Evolutionary conservation across 495 filamentous ascomycete species (phyloP).

Genomic region (Podospora pseudocomata): DNA sequence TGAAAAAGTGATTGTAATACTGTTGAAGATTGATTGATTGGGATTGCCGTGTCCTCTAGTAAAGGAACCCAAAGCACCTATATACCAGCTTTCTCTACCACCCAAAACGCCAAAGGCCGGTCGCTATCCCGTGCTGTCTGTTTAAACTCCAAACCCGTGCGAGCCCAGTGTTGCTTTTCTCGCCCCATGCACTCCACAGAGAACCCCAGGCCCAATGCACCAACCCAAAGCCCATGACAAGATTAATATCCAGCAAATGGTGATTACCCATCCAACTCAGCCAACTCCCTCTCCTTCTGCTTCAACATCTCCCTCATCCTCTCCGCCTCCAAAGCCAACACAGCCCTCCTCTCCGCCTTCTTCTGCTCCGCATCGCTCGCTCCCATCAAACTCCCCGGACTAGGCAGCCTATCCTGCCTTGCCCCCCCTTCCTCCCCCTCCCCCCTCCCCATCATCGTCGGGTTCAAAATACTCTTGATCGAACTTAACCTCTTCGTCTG

Average conservation of each 20-base stretch:
- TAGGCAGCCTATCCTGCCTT: slow-evolving; percentile 34
- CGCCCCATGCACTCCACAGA: not conserved
- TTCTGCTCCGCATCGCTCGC: slow-evolving; percentile 40
- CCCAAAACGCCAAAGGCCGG: not conserved
- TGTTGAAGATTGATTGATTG: not conserved
- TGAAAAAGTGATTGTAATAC: not conserved
- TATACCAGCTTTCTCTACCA: not conserved
- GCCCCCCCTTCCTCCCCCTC: slow-evolving; percentile 24
- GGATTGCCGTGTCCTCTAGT: not conserved
- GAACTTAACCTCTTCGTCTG: slow-evolving; percentile 63
- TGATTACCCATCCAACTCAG: slow-evolving; percentile 49
- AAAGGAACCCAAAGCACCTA: not conserved
- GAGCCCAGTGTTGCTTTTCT: not conserved
- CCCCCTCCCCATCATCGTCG: slow-evolving; percentile 33
- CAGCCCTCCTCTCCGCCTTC: slow-evolving; percentile 60
- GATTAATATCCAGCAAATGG: no score
- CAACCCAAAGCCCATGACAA: no score
- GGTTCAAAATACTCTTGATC: slow-evolving; percentile 79
- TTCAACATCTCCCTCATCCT: slow-evolving; percentile 69
- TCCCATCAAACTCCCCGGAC: slow-evolving; percentile 31
- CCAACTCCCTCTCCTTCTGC: slow-evolving; percentile 75
- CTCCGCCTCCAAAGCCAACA: slow-evolving; percentile 70
- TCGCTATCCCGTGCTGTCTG: not conserved
- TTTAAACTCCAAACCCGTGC: not conserved
- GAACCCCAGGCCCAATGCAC: not conserved